These are phyloP conservation scores for Fusarium camptoceras DNA, from an alignment of 2,329 filamentous ascomycete species.

Conservation along the genomic window DNA sequence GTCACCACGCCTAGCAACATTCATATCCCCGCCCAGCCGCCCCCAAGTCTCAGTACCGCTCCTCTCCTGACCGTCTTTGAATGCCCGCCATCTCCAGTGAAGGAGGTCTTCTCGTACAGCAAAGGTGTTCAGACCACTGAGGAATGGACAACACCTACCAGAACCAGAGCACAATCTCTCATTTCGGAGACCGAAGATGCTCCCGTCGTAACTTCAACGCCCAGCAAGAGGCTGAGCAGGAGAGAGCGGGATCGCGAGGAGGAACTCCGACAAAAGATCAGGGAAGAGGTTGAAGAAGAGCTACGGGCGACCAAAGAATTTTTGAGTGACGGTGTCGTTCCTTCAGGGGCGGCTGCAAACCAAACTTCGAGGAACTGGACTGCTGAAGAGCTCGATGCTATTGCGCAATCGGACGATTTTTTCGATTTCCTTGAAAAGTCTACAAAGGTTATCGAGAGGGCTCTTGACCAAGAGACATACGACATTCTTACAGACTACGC, in stretches of 20 bases:
- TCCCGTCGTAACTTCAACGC: constrained; percentile 66
- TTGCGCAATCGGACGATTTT: constrained; percentile 93
- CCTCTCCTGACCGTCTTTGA: constrained; percentile 84
- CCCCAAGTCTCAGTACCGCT: constrained; percentile 76
- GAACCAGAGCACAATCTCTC: constrained; percentile 56
- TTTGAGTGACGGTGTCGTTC: constrained; percentile 58
- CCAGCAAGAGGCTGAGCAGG: constrained; percentile 80
- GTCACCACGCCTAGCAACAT: constrained; percentile 61
- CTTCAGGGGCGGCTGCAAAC: constrained; percentile 55
- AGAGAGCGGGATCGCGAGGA: constrained; percentile 87
- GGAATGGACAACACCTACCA: constrained; percentile 71
- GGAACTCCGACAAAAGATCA: constrained; percentile 84
- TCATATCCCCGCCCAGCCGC: constrained; percentile 61
- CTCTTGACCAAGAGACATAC: constrained; percentile 89
- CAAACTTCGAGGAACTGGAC: constrained; percentile 86
- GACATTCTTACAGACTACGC: constrained; percentile 97
- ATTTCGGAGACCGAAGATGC: constrained; percentile 71
- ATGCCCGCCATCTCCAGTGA: constrained; percentile 77
- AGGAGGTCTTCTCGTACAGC: constrained; percentile 95
- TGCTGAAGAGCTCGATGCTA: constrained; percentile 86
- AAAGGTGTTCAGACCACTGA: constrained; percentile 94
- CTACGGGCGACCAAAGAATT: constrained; percentile 77
- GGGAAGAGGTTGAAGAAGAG: constrained; percentile 93
- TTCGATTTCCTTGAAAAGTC: constrained; percentile 95
- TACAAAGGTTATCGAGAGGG: constrained; percentile 96